Conservation (phyloP, 257 asterid genomes). For the Solanum pinnatisectum region DNA sequence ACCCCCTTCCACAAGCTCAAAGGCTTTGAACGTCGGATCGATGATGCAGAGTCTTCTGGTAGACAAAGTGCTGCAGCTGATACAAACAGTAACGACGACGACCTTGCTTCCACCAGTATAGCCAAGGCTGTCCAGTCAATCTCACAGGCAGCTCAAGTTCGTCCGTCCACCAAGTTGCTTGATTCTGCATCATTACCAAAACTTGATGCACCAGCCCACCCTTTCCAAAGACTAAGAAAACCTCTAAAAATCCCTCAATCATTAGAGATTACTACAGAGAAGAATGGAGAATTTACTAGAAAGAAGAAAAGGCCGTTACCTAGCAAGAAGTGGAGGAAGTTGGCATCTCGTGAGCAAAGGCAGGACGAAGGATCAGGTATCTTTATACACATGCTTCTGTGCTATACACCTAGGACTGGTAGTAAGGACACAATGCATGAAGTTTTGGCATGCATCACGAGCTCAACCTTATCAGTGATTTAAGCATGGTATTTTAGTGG, state of each 20-base stretch:
- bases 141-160: conserved; percentile 73
- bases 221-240: conserved; percentile 56
- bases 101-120: conserved; percentile 61
- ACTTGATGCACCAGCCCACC: conserved; percentile 72
- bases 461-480: not conserved
- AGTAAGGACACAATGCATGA: not conserved
- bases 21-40: conserved; percentile 88
- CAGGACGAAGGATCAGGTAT: conserved; percentile 44
- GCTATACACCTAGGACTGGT: not conserved
- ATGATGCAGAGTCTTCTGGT: conserved; percentile 57
- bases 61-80: conserved; percentile 21
- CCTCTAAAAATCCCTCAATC: conserved; percentile 50
- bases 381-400: conserved; percentile 10
- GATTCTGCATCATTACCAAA: conserved; percentile 60
- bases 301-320: conserved; percentile 85
- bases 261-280: conserved; percentile 30
- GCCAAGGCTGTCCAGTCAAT: conserved; percentile 60
- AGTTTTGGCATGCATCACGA: not conserved
- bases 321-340: conserved; percentile 64
- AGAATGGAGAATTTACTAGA: conserved; percentile 29
- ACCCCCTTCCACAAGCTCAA: conserved; percentile 94
- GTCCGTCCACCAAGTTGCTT: conserved; percentile 78
- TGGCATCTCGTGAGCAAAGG: conserved; percentile 40
- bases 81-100: conserved; percentile 15
- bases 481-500: not conserved